Percentiles rank a stretch among this genome's conserved stretches.
Evolutionary conservation across 108 stramenopile species (phyloP).

Genomic region (Cylindrotheca closterium): DNA sequence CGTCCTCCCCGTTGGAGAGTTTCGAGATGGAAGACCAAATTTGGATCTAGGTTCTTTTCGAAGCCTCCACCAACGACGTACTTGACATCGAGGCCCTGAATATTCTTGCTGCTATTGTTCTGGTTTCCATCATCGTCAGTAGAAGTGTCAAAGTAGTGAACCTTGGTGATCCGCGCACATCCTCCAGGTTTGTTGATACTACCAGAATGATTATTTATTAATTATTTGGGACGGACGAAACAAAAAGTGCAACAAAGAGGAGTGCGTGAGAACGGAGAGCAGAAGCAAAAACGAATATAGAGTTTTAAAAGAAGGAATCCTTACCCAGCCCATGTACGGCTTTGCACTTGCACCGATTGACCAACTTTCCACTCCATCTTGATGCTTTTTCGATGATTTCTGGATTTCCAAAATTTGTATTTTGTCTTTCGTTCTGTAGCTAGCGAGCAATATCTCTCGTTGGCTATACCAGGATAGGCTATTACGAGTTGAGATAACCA

Average conservation of each 20-base stretch:
- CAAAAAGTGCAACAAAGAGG: background rate
- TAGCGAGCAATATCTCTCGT: too few species aligned
- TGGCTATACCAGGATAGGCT: too few species aligned
- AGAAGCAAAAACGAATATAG: background rate
- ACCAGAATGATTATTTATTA: background rate
- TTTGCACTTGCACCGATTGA: conserved; percentile 31
- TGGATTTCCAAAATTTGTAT: too few species aligned
- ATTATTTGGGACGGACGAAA: background rate
- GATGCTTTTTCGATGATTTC: conserved; percentile 1
- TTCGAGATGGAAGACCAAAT: conserved; percentile 27
- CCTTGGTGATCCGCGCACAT: conserved; percentile 32
- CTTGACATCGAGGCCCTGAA: conserved; percentile 45
- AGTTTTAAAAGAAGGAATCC: background rate
- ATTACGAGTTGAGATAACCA: too few species aligned
- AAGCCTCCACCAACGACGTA: conserved; percentile 31
- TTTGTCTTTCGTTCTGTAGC: too few species aligned
- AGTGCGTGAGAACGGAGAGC: background rate
- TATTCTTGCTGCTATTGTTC: too few species aligned
- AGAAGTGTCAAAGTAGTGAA: conserved; percentile 14
- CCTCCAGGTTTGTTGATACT: conserved; percentile 57
- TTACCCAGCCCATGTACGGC: conserved; percentile 43
- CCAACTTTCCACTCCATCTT: conserved; percentile 35
- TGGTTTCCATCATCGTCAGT: conserved; percentile 11
- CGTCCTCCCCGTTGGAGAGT: conserved; percentile 28
- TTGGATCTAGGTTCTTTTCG: conserved; percentile 40